Evolutionary conservation across 345 rosid species (phyloP).

Genomic region (Aurinia saxatilis): DNA sequence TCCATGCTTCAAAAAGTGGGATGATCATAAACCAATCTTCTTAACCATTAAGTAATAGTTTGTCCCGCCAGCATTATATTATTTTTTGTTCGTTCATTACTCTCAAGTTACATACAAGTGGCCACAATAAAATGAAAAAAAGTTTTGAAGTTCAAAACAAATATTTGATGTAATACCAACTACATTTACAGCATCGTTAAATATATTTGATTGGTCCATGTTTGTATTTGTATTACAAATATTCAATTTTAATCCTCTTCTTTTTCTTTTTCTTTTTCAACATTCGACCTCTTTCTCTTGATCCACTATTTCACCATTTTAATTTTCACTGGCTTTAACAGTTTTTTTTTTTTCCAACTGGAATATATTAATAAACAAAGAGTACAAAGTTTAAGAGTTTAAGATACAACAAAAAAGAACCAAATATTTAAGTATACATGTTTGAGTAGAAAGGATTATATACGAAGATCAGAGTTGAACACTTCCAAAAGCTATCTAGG

Average conservation of each 20-base stretch:
- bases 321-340: too few relatives aligned
- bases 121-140: background rate
- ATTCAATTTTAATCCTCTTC: background rate
- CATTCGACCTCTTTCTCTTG: too few relatives aligned
- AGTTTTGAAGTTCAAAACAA: background rate
- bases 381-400: too few relatives aligned
- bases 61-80: background rate
- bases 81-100: background rate
- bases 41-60: slow-evolving; percentile 29
- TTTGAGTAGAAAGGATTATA: too few relatives aligned
- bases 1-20: slow-evolving; percentile 12
- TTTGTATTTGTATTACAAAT: background rate
- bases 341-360: too few relatives aligned
- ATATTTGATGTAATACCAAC: background rate
- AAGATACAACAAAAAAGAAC: too few relatives aligned
- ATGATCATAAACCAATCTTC: slow-evolving; percentile 16
- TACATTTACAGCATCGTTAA: background rate
- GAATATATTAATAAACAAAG: too few relatives aligned
- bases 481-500: too few relatives aligned
- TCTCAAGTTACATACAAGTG: background rate
- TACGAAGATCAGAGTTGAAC: too few relatives aligned
- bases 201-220: background rate
- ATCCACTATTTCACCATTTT: too few relatives aligned
- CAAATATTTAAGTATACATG: too few relatives aligned
- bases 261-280: too few relatives aligned